Percentiles rank a stretch among this genome's conserved stretches.
These are phyloP conservation scores for Penicillium oxalicum DNA, from an alignment of 2,329 filamentous ascomycete genomes.

Conservation along the genomic window DNA sequence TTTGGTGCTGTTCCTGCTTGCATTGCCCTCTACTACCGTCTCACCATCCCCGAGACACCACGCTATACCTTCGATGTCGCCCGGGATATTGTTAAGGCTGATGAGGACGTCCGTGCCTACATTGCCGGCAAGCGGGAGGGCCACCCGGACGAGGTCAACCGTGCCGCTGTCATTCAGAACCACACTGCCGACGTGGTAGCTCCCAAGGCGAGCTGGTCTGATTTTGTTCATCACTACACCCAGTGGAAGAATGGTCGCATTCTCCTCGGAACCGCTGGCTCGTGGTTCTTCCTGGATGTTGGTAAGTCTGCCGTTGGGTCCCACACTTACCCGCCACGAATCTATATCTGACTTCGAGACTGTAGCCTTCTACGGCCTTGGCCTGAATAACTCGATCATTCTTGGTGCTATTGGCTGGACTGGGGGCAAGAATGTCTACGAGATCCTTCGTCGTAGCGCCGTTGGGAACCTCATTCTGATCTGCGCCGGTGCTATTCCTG, in stretches of 20 bases:
- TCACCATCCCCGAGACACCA: slow-evolving; percentile 19
- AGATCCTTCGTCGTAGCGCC: slow-evolving; percentile 66
- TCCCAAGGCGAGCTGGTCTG: slow-evolving; percentile 16
- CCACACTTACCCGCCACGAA: not conserved
- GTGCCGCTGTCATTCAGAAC: not conserved
- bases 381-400: slow-evolving; percentile 58
- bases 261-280: slow-evolving; percentile 27
- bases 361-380: slow-evolving; percentile 32
- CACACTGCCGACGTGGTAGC: not conserved
- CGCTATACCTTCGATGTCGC: slow-evolving; percentile 13
- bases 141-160: slow-evolving; percentile 1
- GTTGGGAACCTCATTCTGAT: slow-evolving; percentile 75
- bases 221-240: slow-evolving; percentile 28
- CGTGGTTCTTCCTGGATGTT: slow-evolving; percentile 28
- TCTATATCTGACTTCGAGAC: not conserved
- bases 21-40: slow-evolving; percentile 21
- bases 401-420: slow-evolving; percentile 67
- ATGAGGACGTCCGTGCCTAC: slow-evolving; percentile 11
- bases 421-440: slow-evolving; percentile 57
- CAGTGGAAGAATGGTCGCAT: slow-evolving; percentile 30
- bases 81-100: not conserved
- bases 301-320: not conserved
- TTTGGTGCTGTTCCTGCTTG: slow-evolving; percentile 20
- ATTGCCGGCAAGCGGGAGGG: slow-evolving; percentile 7
- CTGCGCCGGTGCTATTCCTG: slow-evolving; percentile 70